These are phyloP conservation scores for Cochlearia excelsa DNA, from an alignment of 345 rosid species.

Conservation along the genomic window DNA sequence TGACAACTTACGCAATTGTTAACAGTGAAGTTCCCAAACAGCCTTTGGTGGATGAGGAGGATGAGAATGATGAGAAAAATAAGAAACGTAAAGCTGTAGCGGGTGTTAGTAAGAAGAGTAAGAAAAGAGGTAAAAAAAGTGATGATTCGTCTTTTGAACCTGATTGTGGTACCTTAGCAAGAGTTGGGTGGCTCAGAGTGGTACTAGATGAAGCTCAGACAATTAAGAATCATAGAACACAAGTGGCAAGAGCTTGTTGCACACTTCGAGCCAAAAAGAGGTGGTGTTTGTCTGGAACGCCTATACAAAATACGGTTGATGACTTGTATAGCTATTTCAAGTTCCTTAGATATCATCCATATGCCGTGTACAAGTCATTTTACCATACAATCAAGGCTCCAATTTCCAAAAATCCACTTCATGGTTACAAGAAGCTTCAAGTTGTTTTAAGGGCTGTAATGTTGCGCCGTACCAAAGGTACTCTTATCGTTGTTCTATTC, in stretches of 20 bases:
- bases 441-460: slow-evolving; percentile 83
- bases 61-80: slow-evolving; percentile 57
- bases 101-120: slow-evolving; percentile 40
- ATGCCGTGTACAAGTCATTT: slow-evolving; percentile 67
- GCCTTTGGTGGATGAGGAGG: slow-evolving; percentile 64
- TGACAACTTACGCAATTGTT: slow-evolving; percentile 89
- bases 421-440: slow-evolving; percentile 94
- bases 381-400: slow-evolving; percentile 58
- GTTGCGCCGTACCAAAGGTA: slow-evolving; percentile 98
- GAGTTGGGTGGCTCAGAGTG: slow-evolving; percentile 81
- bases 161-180: slow-evolving; percentile 70
- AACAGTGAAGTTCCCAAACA: slow-evolving; percentile 86
- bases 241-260: slow-evolving; percentile 92
- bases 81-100: slow-evolving; percentile 53
- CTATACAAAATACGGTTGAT: slow-evolving; percentile 86
- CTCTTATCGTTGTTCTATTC: slow-evolving; percentile 19
- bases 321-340: slow-evolving; percentile 95
- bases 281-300: slow-evolving; percentile 99
- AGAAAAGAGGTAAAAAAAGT: slow-evolving; percentile 63
- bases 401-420: slow-evolving; percentile 59
- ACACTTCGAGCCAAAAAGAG: slow-evolving; percentile 90
- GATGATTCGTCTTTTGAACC: slow-evolving; percentile 54
- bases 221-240: slow-evolving; percentile 94
- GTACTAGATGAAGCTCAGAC: slow-evolving; percentile 98
- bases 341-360: slow-evolving; percentile 87